A percentile compares a stretch with the other conserved stretches of the same genome.
phyloP scores from a whole-genome alignment of 352 stramenopile genomes.

The Achlya hypogyna region DNA sequence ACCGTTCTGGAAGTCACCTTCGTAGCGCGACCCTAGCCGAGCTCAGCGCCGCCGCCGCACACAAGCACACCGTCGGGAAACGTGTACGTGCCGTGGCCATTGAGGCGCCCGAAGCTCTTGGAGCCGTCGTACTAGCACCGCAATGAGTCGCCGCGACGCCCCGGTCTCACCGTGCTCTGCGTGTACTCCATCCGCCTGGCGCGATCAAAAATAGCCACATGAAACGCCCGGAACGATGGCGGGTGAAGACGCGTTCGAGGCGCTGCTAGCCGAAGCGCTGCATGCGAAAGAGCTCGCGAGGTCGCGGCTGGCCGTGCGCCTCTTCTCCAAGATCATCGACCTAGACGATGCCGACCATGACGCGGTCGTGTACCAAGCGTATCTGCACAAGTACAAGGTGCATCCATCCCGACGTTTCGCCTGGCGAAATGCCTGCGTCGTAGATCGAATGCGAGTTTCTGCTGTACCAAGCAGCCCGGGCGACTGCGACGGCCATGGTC shows the following conservation, averaged over 20 bases:
- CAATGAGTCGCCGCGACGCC: neutral
- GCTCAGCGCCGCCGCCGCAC: neutral
- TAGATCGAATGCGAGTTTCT: slow-evolving; percentile 4
- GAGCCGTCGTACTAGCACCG: slow-evolving; percentile 4
- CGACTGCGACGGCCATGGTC: slow-evolving; percentile 7
- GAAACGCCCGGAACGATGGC: neutral
- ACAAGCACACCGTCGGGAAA: slow-evolving; percentile 8
- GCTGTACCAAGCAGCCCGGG: neutral
- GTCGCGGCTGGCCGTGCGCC: slow-evolving; percentile 1
- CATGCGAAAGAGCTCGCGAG: slow-evolving; percentile 3
- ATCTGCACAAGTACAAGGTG: slow-evolving; percentile 19
- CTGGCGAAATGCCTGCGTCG: neutral
- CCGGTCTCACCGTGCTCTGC: neutral
- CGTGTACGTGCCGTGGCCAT: slow-evolving; percentile 16
- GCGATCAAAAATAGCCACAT: slow-evolving; percentile 11
- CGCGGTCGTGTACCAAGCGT: slow-evolving; percentile 19
- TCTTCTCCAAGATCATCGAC: slow-evolving; percentile 16
- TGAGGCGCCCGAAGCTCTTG: slow-evolving; percentile 12
- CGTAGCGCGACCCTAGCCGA: slow-evolving; percentile 58
- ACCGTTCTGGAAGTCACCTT: slow-evolving; percentile 71
- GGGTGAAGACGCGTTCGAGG: neutral
- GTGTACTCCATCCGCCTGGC: slow-evolving; percentile 21
- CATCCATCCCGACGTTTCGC: neutral
- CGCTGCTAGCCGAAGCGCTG: neutral
- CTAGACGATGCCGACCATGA: slow-evolving; percentile 13